These are phyloP conservation scores for Pelargonium nanum DNA, from an alignment of 345 rosid species.

Conservation along the genomic window DNA sequence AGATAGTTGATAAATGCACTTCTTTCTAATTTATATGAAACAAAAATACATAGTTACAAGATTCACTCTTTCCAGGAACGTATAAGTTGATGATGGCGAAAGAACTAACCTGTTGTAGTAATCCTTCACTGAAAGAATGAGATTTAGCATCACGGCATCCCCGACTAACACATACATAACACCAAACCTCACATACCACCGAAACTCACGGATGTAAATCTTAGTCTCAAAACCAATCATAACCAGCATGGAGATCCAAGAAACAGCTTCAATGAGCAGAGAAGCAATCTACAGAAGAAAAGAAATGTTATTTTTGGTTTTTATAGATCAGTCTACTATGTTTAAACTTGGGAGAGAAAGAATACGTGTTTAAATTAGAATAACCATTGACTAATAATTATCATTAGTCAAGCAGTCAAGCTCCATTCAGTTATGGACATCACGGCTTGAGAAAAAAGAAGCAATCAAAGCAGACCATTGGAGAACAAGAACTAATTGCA, in stretches of 20 bases:
- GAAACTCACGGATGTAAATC: slow-evolving; percentile 53
- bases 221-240: slow-evolving; percentile 60
- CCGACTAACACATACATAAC: slow-evolving; percentile 74
- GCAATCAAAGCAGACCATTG: background rate
- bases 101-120: slow-evolving; percentile 39
- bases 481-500: background rate
- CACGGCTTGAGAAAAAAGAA: background rate
- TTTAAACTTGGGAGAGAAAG: background rate
- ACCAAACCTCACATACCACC: slow-evolving; percentile 84
- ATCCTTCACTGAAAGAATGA: slow-evolving; percentile 44
- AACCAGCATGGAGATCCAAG: slow-evolving; percentile 78
- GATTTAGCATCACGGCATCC: slow-evolving; percentile 72
- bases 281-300: slow-evolving; percentile 47
- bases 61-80: too few relatives aligned
- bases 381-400: background rate
- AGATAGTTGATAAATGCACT: too few relatives aligned
- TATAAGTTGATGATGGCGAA: background rate
- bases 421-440: background rate
- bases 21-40: background rate
- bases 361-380: background rate
- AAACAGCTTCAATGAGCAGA: slow-evolving; percentile 47
- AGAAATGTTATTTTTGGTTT: slow-evolving; percentile 5
- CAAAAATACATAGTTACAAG: background rate
- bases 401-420: background rate
- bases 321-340: background rate